Evolutionary conservation across 176 grass and related monocot species (phyloP).

Genomic region (Lolium rigidum): DNA sequence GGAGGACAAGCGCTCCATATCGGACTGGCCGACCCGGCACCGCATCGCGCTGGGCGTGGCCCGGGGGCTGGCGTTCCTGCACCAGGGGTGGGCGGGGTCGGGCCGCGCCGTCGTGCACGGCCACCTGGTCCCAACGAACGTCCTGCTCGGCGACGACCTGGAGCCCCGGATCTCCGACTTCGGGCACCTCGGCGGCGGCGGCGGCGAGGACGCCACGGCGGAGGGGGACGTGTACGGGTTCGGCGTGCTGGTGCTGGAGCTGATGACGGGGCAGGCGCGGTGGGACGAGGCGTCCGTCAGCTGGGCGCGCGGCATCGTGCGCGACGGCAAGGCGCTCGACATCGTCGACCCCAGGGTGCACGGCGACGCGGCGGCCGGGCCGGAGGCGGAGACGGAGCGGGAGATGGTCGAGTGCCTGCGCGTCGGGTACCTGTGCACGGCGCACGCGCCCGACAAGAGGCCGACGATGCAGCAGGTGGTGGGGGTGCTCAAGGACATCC

Average conservation of each 20-base stretch:
- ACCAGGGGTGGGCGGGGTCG: slow-evolving; percentile 84
- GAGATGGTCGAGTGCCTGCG: slow-evolving; percentile 79
- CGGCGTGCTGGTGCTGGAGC: slow-evolving; percentile 78
- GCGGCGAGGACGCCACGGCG: background rate
- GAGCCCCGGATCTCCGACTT: slow-evolving; percentile 81
- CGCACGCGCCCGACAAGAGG: slow-evolving; percentile 76
- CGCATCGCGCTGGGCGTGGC: slow-evolving; percentile 78
- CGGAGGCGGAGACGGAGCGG: slow-evolving; percentile 41
- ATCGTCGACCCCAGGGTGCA: slow-evolving; percentile 60
- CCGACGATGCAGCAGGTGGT: slow-evolving; percentile 95
- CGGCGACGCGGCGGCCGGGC: slow-evolving; percentile 30
- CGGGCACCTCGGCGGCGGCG: background rate
- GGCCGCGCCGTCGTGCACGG: slow-evolving; percentile 60
- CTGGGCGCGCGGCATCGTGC: slow-evolving; percentile 58
- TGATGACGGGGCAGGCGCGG: slow-evolving; percentile 61
- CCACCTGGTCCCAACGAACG: slow-evolving; percentile 71
- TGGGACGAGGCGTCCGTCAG: slow-evolving; percentile 71
- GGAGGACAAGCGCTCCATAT: slow-evolving; percentile 50
- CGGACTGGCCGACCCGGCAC: slow-evolving; percentile 75
- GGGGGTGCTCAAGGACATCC: slow-evolving; percentile 85
- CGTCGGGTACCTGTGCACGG: slow-evolving; percentile 82
- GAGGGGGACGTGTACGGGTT: slow-evolving; percentile 78
- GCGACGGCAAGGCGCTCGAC: slow-evolving; percentile 57
- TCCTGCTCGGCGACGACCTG: slow-evolving; percentile 79
- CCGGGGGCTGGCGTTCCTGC: slow-evolving; percentile 83